Conservation (phyloP, 2,329 filamentous ascomycete species). For the Colletotrichum sansevieriae region DNA sequence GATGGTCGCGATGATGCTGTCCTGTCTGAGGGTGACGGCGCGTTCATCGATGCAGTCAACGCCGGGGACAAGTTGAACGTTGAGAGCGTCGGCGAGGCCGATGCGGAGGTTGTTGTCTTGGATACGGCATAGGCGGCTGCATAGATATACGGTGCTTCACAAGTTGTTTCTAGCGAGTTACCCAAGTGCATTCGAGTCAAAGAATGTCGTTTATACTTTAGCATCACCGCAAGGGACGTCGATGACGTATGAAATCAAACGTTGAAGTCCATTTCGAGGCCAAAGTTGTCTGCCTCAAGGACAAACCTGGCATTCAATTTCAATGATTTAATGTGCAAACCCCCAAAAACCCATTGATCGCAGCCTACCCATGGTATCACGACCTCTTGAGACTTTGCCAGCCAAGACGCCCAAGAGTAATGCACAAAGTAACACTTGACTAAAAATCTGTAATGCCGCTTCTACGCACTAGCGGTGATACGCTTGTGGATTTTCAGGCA, state of each 20-base stretch:
- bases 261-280: too few species aligned
- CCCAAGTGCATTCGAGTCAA: too few species aligned
- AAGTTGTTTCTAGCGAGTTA: too few species aligned
- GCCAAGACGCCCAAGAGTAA: slow-evolving; percentile 2
- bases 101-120: slow-evolving; percentile 77
- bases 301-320: too few species aligned
- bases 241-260: too few species aligned
- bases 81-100: slow-evolving; percentile 76
- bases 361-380: slow-evolving; percentile 8
- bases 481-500: slow-evolving; percentile 59
- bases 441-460: background rate
- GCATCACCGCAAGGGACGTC: too few species aligned
- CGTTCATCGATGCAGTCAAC: slow-evolving; percentile 76
- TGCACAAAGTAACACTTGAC: slow-evolving; percentile 3
- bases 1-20: slow-evolving; percentile 75
- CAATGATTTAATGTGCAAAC: background rate
- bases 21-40: slow-evolving; percentile 83
- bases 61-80: slow-evolving; percentile 74
- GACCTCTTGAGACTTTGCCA: slow-evolving; percentile 12
- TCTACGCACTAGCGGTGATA: slow-evolving; percentile 52
- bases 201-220: too few species aligned
- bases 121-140: slow-evolving; percentile 66
- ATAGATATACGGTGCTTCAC: background rate
- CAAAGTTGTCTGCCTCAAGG: too few species aligned
- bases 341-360: background rate